These are phyloP conservation scores for Rutstroemia sp. DNA, from an alignment of 2,329 filamentous ascomycete genomes.

Conservation along the genomic window DNA sequence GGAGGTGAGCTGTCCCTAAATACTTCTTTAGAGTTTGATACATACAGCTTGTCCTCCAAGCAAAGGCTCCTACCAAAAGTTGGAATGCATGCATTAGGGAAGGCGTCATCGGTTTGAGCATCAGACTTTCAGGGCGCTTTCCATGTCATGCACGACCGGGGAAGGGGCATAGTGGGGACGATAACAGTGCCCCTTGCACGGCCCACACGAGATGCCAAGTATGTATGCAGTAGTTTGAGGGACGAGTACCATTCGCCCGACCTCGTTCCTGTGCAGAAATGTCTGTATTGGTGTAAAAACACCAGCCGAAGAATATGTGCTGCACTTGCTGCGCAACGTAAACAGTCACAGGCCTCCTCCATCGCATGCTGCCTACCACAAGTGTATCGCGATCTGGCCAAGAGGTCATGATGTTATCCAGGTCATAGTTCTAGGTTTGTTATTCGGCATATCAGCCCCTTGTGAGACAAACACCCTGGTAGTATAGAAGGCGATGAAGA, in stretches of 20 bases:
- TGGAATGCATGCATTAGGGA: not conserved
- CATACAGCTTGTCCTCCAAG: not conserved
- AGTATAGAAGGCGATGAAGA: not conserved
- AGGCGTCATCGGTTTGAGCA: slow-evolving; percentile 1
- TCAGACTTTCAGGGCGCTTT: slow-evolving; percentile 2
- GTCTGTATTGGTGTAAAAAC: no score
- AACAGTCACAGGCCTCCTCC: not conserved
- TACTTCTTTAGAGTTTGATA: not conserved
- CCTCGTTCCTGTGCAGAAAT: no score
- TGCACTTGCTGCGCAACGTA: not conserved
- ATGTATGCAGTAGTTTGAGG: not conserved
- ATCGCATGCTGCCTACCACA: not conserved
- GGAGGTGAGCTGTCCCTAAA: not conserved
- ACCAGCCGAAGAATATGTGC: no score
- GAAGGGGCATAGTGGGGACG: slow-evolving; percentile 2
- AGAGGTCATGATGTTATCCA: not conserved
- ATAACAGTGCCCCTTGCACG: not conserved
- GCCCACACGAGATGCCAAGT: not conserved
- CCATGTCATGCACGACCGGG: slow-evolving; percentile 3
- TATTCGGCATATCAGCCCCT: not conserved
- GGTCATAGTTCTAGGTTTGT: not conserved
- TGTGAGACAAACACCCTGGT: not conserved
- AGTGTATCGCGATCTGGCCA: not conserved
- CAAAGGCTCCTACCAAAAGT: no score
- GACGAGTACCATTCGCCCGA: not conserved